Conservation (phyloP, 2,329 filamentous ascomycete genomes). For the Beauveria scarabaeidicola region DNA sequence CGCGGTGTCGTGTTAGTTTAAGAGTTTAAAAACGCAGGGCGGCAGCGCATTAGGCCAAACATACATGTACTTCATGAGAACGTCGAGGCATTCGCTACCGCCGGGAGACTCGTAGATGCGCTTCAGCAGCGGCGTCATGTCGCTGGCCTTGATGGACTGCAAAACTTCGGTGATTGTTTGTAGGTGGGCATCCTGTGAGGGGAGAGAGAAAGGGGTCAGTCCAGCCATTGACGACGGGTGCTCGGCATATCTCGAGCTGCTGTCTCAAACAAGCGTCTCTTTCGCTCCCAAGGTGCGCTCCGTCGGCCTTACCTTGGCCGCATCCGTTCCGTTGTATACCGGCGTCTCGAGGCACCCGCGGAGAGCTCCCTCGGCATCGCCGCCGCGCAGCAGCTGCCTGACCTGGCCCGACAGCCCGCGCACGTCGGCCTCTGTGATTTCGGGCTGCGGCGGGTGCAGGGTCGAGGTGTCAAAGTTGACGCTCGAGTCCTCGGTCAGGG, state of each 20-base stretch:
- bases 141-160: constrained; percentile 90
- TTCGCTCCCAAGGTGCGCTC: not conserved
- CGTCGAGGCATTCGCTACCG: constrained; percentile 79
- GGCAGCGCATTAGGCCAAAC: constrained; percentile 21
- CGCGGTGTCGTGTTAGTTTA: not conserved
- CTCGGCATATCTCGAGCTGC: not conserved
- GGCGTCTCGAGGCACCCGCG: constrained; percentile 77
- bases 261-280: not conserved
- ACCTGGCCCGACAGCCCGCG: constrained; percentile 73
- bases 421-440: constrained; percentile 68
- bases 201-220: not conserved
- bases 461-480: constrained; percentile 85
- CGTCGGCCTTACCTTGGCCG: constrained; percentile 42
- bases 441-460: constrained; percentile 66
- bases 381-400: constrained; percentile 76
- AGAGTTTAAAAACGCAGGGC: too few relatives aligned
- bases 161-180: constrained; percentile 86
- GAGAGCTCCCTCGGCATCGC: constrained; percentile 80
- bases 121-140: constrained; percentile 84
- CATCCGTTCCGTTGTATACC: constrained; percentile 58
- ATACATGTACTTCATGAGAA: constrained; percentile 96
- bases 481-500: constrained; percentile 80
- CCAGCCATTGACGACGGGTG: not conserved
- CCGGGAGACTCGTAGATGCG: constrained; percentile 70
- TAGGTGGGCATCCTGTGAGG: constrained; percentile 67